These are phyloP conservation scores for Carpinus viminea DNA, from an alignment of 306 rosid species.

Conservation along the genomic window DNA sequence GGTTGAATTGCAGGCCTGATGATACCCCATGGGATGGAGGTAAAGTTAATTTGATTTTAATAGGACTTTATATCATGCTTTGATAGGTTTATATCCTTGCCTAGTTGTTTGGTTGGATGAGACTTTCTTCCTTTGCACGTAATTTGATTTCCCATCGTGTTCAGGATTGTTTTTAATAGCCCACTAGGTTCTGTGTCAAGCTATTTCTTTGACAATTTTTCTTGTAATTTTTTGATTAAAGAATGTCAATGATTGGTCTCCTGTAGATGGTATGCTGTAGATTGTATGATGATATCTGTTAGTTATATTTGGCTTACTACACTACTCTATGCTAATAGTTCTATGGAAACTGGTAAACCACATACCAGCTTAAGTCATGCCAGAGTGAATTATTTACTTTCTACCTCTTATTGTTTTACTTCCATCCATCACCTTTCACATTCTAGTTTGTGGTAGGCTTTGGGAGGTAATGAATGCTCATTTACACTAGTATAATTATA, in stretches of 20 bases:
- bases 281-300: background rate
- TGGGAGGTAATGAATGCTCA: background rate
- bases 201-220: background rate
- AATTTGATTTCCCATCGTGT: background rate
- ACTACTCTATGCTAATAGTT: constrained; percentile 5
- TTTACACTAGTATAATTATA: background rate
- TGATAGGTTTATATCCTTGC: background rate
- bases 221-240: background rate
- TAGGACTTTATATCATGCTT: constrained; percentile 13
- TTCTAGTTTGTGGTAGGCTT: background rate
- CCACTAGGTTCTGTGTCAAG: background rate
- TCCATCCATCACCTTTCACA: background rate
- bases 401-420: background rate
- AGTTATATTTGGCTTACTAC: constrained; percentile 2
- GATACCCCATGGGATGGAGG: constrained; percentile 99
- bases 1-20: constrained; percentile 72
- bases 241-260: background rate
- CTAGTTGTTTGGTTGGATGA: constrained; percentile 1
- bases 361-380: background rate
- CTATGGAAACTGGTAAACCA: background rate
- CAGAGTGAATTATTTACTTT: background rate
- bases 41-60: constrained; percentile 31
- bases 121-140: background rate
- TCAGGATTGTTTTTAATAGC: background rate
- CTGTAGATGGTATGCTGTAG: background rate